Percentiles rank a stretch among this genome's conserved stretches.
phyloP scores from a whole-genome alignment of 2,329 filamentous ascomycete genomes.

The Aureobasidium mangrovei region DNA sequence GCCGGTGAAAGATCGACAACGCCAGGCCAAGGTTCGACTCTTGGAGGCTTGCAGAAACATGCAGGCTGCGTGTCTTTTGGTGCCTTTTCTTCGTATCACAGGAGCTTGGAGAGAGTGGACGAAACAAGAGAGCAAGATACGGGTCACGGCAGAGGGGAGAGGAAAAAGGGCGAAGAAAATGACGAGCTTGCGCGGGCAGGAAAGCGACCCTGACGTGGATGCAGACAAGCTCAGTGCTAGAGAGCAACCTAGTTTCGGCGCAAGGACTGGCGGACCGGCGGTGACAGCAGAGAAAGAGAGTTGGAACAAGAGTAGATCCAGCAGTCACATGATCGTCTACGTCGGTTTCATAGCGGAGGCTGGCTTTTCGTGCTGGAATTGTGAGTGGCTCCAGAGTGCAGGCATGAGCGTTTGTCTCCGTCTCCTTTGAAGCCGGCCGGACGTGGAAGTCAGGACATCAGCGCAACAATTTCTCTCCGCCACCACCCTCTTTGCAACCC shows the following conservation, averaged over 20 bases:
- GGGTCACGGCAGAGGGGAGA: neutral
- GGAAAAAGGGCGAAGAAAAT: neutral
- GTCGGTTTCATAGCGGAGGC: constrained; percentile 6
- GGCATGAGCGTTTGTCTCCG: neutral
- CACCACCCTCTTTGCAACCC: constrained; percentile 1
- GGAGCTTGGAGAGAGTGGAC: neutral
- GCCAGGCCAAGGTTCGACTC: constrained; percentile 1
- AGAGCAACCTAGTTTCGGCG: constrained; percentile 1
- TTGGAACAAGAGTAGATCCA: neutral
- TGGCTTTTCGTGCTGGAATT: too few species aligned
- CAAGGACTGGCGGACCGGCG: neutral
- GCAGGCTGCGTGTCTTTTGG: neutral
- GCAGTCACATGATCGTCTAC: neutral
- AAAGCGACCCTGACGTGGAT: neutral
- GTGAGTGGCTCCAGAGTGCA: too few species aligned
- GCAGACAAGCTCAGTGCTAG: neutral
- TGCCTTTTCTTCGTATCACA: neutral
- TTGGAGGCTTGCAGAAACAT: neutral
- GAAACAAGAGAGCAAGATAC: neutral
- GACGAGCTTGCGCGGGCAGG: neutral
- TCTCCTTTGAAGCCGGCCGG: constrained; percentile 9
- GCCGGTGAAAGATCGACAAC: constrained; percentile 5
- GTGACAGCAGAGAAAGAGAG: neutral
- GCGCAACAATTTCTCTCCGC: constrained; percentile 7
- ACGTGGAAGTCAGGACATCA: neutral